Percentiles rank a stretch among this genome's conserved stretches.
These are phyloP conservation scores for Leccinum angustisporum DNA, from an alignment of 1,284 basidiomycete species.

Conservation along the genomic window DNA sequence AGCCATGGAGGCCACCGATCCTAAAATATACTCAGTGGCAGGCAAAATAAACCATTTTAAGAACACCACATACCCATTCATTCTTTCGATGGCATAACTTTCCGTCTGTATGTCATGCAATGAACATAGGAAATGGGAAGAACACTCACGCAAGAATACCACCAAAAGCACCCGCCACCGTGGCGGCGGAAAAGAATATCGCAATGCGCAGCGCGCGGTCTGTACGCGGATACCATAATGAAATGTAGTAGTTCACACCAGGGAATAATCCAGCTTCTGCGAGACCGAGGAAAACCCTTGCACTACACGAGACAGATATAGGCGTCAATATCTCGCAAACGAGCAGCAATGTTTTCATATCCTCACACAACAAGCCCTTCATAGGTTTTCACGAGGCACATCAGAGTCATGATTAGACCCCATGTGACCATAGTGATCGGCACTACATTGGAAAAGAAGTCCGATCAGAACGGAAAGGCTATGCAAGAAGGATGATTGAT, in stretches of 20 bases:
- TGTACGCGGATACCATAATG: conserved; percentile 51
- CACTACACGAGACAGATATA: conserved; percentile 29
- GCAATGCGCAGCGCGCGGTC: conserved; percentile 53
- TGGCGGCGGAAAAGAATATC: conserved; percentile 60
- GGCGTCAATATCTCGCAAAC: conserved; percentile 3
- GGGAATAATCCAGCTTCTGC: conserved; percentile 56
- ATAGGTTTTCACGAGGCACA: conserved; percentile 38
- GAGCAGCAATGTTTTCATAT: neutral
- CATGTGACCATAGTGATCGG: conserved; percentile 51
- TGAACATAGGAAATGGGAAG: neutral
- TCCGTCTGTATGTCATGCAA: neutral
- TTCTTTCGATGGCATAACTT: conserved; percentile 35
- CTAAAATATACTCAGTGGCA: conserved; percentile 16
- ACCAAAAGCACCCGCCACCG: conserved; percentile 49
- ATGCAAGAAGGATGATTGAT: neutral
- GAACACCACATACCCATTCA: conserved; percentile 36
- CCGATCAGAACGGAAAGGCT: conserved; percentile 3
- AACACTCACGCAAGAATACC: conserved; percentile 35
- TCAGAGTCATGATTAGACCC: conserved; percentile 46
- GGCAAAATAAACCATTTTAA: neutral
- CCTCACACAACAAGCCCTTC: conserved; percentile 31
- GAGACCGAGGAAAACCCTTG: conserved; percentile 52
- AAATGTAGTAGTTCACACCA: conserved; percentile 54
- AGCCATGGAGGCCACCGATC: conserved; percentile 40
- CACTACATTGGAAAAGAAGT: conserved; percentile 31